A percentile compares a stretch with the other conserved stretches of the same genome.
Conservation (phyloP, 441 rosid species). For the Arabidopsis hybrid region DNA sequence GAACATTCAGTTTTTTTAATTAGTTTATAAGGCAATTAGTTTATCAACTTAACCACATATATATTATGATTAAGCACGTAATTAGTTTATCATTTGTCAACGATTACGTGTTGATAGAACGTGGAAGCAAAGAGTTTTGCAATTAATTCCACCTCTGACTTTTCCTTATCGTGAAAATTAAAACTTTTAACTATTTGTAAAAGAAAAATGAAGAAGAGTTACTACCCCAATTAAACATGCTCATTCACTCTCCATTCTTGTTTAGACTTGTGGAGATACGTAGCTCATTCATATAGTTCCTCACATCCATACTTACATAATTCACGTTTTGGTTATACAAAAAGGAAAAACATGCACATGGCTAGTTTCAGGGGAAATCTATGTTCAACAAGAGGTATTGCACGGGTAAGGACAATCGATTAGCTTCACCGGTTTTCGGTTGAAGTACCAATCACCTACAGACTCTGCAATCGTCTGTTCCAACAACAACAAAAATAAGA, state of each 20-base stretch:
- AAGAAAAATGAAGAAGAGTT: neutral
- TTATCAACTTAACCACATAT: constrained; percentile 21
- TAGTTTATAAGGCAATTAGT: constrained; percentile 24
- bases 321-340: neutral
- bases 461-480: constrained; percentile 83
- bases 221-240: neutral
- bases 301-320: neutral
- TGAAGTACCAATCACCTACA: constrained; percentile 89
- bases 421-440: constrained; percentile 59
- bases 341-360: neutral
- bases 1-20: neutral
- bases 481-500: constrained; percentile 12
- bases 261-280: constrained; percentile 31
- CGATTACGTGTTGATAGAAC: constrained; percentile 36
- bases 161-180: constrained; percentile 9
- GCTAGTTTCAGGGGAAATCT: constrained; percentile 47
- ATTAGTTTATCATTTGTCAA: constrained; percentile 41
- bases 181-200: neutral
- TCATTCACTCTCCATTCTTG: neutral
- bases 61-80: constrained; percentile 44
- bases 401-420: constrained; percentile 90
- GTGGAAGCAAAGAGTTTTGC: constrained; percentile 38
- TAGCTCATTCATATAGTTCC: constrained; percentile 12
- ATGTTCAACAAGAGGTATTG: constrained; percentile 83
- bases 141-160: constrained; percentile 21